phyloP scores from a whole-genome alignment of 495 filamentous ascomycete genomes.

The Aspergillus panamensis region DNA sequence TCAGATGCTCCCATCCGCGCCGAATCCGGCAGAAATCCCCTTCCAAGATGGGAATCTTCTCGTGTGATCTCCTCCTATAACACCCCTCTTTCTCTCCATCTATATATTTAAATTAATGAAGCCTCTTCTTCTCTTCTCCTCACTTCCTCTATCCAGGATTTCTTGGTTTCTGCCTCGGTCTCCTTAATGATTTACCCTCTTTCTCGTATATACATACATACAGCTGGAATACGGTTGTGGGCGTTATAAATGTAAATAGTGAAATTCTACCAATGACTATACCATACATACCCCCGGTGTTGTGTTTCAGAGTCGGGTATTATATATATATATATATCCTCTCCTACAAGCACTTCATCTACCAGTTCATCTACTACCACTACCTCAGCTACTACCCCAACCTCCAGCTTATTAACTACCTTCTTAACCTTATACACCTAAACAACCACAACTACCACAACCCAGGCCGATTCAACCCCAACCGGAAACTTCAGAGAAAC shows the following conservation, averaged over 20 bases:
- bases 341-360: too few species aligned
- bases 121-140: background rate
- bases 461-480: too few species aligned
- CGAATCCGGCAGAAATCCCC: constrained; percentile 7
- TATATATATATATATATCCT: background rate
- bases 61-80: too few species aligned
- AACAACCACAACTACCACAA: too few species aligned
- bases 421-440: too few species aligned
- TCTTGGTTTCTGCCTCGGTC: background rate
- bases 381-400: too few species aligned
- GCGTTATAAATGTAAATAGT: background rate
- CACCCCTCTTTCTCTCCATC: background rate
- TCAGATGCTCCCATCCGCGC: constrained; percentile 6
- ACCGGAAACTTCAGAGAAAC: too few species aligned
- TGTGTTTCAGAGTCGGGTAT: background rate
- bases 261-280: background rate
- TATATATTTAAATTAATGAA: background rate
- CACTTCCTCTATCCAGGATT: background rate
- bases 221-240: background rate
- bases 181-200: background rate
- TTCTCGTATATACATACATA: background rate
- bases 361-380: too few species aligned
- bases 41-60: constrained; percentile 5
- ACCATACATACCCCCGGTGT: background rate
- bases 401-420: too few species aligned